Evolutionary conservation across 306 rosid species (phyloP).

Genomic region (Cicer cuneatum): DNA sequence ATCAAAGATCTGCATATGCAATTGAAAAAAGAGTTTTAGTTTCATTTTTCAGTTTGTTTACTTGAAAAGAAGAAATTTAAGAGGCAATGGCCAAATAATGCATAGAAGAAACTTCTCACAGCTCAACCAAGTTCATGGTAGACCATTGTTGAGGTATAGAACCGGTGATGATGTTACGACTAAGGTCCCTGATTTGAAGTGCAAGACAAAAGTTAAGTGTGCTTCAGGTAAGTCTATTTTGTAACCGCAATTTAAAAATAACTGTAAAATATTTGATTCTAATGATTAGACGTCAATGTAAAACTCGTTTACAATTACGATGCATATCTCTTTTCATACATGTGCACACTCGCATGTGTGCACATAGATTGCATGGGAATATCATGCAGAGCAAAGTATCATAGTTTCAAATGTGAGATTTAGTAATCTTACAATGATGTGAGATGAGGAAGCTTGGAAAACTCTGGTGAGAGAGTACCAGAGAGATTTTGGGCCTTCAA

Average conservation of each 20-base stretch:
- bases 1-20: conserved; percentile 70
- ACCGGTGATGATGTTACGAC: conserved; percentile 74
- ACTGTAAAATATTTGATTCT: no score
- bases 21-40: conserved; percentile 36
- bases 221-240: not conserved
- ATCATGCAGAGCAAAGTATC: conserved; percentile 16
- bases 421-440: conserved; percentile 59
- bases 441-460: conserved; percentile 78
- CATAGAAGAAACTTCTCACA: conserved; percentile 60
- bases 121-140: conserved; percentile 63
- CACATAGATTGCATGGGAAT: conserved; percentile 3
- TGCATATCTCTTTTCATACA: no score
- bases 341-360: no score
- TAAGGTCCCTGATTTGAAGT: conserved; percentile 66
- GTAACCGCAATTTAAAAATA: no score
- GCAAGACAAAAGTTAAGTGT: conserved; percentile 37
- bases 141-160: conserved; percentile 78
- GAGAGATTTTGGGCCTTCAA: conserved; percentile 81
- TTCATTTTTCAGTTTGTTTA: conserved; percentile 26
- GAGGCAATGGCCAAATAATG: conserved; percentile 27
- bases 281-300: no score
- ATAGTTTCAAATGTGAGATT: conserved; percentile 36
- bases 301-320: no score
- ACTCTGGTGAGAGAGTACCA: conserved; percentile 75
- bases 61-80: conserved; percentile 22